Base-by-base conservation (phyloP, 352 stramenopile genomes). In the Phytophthora capsici region DNA sequence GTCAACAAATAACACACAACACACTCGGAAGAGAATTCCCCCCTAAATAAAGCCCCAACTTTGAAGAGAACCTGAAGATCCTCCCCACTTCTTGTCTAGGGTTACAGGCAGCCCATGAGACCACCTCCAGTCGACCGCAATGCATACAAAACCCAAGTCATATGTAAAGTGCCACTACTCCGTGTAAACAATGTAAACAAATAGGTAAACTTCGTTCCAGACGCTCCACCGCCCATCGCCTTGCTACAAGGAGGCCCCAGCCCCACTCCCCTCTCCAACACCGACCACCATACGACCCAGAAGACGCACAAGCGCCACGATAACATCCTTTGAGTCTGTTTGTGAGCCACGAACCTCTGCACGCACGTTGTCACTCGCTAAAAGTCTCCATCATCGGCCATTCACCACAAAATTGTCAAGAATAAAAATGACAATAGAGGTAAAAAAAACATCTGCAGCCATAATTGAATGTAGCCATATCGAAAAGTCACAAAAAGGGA, bases 1-100 rank as follows among this genome's bases (percentile, higher is more conserved):
- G 80, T 84, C 70, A 86, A 66, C 60, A 91, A 91, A 88, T 55
- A 90, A 80, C 77, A 72, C 40, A 16, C 51, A 81, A 78, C 73
- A 75, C 66, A 57, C 67, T 57, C 50, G 47, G 34, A 51, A 45
- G 54, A n/a, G 56, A 32, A 43, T 61, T 10, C 47, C 48, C 49
- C 60, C 57, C 49, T 34, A 50, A 30, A 47, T 51, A n/a, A 22
- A 43, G 38, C 28, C n/a, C 43, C 25, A 52, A 40, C 20, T 38
- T 67, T 37, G 20, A 50, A 57, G 32, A 55, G 52, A 52, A 17
- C 10, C 48, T 43, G 28, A 16, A 30, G 36, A 34, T 22, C 56
- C 57, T 57, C 45, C 30, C 46, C 19, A 43, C 28, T 32, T 44
- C 52, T 67, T 65, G 80, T 89, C 71, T 89, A 89, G 80, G 80